phyloP scores from a whole-genome alignment of 768 basidiomycete genomes.

The Pholiota microspora region DNA sequence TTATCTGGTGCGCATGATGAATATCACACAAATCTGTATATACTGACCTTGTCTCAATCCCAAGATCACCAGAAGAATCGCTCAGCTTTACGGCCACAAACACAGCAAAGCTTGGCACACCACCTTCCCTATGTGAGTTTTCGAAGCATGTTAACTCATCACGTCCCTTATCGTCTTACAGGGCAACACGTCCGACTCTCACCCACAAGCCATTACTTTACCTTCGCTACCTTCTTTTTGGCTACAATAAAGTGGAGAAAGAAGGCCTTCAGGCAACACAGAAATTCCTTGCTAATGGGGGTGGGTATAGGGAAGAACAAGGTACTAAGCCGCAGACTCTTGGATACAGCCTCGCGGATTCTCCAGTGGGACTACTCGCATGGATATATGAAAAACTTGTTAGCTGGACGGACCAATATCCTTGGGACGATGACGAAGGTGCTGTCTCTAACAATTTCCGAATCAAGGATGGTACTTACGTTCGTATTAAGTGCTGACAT shows the following conservation, averaged over 20 bases:
- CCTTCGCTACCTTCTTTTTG: neutral
- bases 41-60: neutral
- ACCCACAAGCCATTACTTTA: constrained; percentile 20
- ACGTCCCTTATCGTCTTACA: neutral
- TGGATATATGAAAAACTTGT: constrained; percentile 5
- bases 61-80: constrained; percentile 28
- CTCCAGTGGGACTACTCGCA: constrained; percentile 2
- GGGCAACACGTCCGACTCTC: constrained; percentile 22
- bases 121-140: constrained; percentile 40
- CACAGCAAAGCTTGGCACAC: constrained; percentile 53
- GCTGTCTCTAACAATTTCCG: neutral
- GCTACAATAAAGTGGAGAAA: neutral
- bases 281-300: neutral
- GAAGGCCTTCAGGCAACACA: neutral
- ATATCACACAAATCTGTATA: constrained; percentile 1
- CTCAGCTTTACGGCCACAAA: constrained; percentile 27
- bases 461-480: neutral
- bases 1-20: constrained; percentile 23
- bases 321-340: neutral
- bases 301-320: neutral
- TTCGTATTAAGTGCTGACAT: constrained; percentile 16
- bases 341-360: constrained; percentile 1
- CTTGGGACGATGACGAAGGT: constrained; percentile 4
- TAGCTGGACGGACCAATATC: constrained; percentile 1
- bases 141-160: constrained; percentile 1